Base-by-base conservation (phyloP, 106 monocot species). In the Platanthera guangdongensis region DNA sequence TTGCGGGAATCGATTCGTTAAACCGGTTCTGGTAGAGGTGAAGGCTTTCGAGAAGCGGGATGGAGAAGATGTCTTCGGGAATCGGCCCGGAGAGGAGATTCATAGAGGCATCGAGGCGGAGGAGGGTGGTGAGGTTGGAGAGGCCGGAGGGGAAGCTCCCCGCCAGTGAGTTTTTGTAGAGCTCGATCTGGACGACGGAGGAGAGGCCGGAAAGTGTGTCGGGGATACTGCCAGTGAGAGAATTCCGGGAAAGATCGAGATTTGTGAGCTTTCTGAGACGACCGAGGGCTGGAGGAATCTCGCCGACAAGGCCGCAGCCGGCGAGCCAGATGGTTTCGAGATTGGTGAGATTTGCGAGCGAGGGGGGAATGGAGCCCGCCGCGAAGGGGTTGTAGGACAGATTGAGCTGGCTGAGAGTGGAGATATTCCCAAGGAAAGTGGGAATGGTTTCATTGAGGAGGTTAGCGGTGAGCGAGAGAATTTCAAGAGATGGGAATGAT, bases 341-440 rank as follows among this genome's bases (percentile, higher is more conserved):
- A 8, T 75, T 81, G 5, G 14, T 55, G 28, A 93, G 83, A 60
- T 86, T 71, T 47, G 86, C 86, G 78, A 92, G 49, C 18, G 72
- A 57, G 14, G 68, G 9, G 1, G 95, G 95, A 4, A 95, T 64
- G 6, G 77, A 74, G 1, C 83, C 86, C 0, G 85, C 82, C 13
- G 75, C 22, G 79, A 95, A 88, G 11, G 84, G 79, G 77, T 95
- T 95, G 84, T 95, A 89, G 60, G 89, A 85, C 48, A 93, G 80
- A 76, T 87, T 90, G 63, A 93, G 85, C 71, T 93, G 82, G 6
- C 45, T 75, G 9, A 93, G 85, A 4, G 81, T 88, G 59, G 81
- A 65, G 55, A 88, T 18, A 19, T 78, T 68, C 50, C 74, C 85
- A 45, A 86, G 83, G 51, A 83, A 83, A 4, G 79, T 2, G 16